These are phyloP conservation scores for Mycena filopes DNA, from an alignment of 768 basidiomycete species.

Conservation along the genomic window DNA sequence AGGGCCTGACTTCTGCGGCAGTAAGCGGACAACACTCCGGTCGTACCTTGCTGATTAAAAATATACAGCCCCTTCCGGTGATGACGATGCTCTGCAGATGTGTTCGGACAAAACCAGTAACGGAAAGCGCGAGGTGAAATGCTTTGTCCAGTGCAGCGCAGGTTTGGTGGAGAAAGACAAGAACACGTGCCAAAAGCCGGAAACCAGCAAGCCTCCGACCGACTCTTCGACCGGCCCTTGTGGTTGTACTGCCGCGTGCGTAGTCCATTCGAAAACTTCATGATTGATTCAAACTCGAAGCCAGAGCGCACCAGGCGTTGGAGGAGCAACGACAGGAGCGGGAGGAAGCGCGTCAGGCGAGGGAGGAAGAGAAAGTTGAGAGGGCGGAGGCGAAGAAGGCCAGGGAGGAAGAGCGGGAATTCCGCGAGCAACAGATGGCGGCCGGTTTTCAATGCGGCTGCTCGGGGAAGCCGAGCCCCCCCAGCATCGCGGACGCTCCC, in stretches of 20 bases:
- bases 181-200: not conserved
- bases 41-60: not conserved
- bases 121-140: not conserved
- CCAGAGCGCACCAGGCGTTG: not conserved
- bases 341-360: not conserved
- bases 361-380: not conserved
- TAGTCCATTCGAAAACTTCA: not conserved
- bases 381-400: constrained; percentile 1
- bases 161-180: not conserved
- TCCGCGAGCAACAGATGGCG: not conserved
- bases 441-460: not conserved
- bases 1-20: not conserved
- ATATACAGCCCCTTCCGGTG: not conserved
- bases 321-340: constrained; percentile 3
- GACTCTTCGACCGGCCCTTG: not conserved
- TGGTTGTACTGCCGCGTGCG: not conserved
- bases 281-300: not conserved
- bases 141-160: not conserved
- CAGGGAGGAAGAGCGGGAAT: not conserved
- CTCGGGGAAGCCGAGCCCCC: not conserved
- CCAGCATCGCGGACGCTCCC: constrained; percentile 1
- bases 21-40: not conserved
- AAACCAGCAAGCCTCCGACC: not conserved
- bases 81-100: not conserved
- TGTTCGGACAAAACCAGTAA: not conserved